Evolutionary conservation across 257 asterid species (phyloP).

Genomic region (Nicotiana obtusifolia): DNA sequence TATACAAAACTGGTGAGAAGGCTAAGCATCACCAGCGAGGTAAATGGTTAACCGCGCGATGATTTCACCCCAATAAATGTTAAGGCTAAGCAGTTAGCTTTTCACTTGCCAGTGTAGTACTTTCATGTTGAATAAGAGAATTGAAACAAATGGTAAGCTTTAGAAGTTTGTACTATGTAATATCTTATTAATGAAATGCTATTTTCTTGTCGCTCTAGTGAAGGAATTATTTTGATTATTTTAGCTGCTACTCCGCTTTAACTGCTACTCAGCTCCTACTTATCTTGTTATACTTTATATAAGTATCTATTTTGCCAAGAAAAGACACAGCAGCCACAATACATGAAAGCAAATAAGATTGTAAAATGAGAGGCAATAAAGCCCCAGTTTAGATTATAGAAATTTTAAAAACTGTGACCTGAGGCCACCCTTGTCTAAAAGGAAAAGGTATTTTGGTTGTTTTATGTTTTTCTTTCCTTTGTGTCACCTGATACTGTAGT

Average conservation of each 20-base stretch:
- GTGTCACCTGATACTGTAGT: slow-evolving; percentile 5
- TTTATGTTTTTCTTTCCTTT: slow-evolving; percentile 1
- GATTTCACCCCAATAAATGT: background rate
- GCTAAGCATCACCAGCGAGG: slow-evolving; percentile 12
- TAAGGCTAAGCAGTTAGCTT: no score
- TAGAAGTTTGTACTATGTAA: slow-evolving; percentile 8
- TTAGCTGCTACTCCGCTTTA: background rate
- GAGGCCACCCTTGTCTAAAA: slow-evolving; percentile 31
- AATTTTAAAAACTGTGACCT: background rate
- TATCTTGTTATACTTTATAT: slow-evolving; percentile 9
- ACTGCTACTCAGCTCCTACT: background rate
- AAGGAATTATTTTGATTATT: background rate
- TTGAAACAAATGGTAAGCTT: background rate
- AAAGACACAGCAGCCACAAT: slow-evolving; percentile 19
- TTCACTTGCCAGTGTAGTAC: background rate
- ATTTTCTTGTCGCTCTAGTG: background rate
- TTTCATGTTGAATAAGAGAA: background rate
- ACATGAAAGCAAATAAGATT: slow-evolving; percentile 12
- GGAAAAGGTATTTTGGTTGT: slow-evolving; percentile 1
- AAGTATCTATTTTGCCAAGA: slow-evolving; percentile 18
- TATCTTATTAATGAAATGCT: background rate
- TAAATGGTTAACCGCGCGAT: background rate
- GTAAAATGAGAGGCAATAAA: slow-evolving; percentile 10
- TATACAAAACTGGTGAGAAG: slow-evolving; percentile 20
- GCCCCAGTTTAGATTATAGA: background rate